These are phyloP conservation scores for Centaurea solstitialis DNA, from an alignment of 129 eudicot species.

Conservation along the genomic window DNA sequence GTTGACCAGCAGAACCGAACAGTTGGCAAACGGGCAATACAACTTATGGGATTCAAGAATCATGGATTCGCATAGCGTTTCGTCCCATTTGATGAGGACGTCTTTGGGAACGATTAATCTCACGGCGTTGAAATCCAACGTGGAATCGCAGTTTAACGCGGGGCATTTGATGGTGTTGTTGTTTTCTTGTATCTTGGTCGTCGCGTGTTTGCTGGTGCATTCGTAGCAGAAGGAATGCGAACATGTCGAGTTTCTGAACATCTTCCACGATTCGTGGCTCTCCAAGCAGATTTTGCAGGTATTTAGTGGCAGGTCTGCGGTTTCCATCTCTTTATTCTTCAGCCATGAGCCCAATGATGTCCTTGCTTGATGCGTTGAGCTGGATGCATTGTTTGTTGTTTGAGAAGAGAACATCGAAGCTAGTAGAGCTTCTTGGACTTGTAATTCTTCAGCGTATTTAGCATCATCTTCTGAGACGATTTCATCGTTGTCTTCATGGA, in stretches of 20 bases:
- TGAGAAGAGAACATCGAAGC: constrained; percentile 31
- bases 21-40: constrained; percentile 49
- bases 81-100: constrained; percentile 45
- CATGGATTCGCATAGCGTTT: constrained; percentile 38
- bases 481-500: constrained; percentile 10
- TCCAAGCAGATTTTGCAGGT: constrained; percentile 49
- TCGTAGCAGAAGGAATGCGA: constrained; percentile 42
- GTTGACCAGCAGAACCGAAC: constrained; percentile 41
- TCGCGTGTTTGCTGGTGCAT: constrained; percentile 46
- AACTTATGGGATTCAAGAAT: constrained; percentile 47
- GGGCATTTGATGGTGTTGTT: constrained; percentile 36
- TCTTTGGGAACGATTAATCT: constrained; percentile 34
- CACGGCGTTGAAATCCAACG: constrained; percentile 28
- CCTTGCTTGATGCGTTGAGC: constrained; percentile 7
- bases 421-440: constrained; percentile 38
- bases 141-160: constrained; percentile 33
- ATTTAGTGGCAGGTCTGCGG: background rate
- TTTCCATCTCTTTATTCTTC: background rate
- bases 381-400: background rate
- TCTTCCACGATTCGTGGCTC: constrained; percentile 20
- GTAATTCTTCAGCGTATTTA: constrained; percentile 38
- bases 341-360: background rate
- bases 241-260: constrained; percentile 34
- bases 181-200: constrained; percentile 46
- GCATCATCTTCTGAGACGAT: constrained; percentile 16